phyloP scores from a whole-genome alignment of 1,284 basidiomycete genomes.

The Ustanciosporium gigantosporum region DNA sequence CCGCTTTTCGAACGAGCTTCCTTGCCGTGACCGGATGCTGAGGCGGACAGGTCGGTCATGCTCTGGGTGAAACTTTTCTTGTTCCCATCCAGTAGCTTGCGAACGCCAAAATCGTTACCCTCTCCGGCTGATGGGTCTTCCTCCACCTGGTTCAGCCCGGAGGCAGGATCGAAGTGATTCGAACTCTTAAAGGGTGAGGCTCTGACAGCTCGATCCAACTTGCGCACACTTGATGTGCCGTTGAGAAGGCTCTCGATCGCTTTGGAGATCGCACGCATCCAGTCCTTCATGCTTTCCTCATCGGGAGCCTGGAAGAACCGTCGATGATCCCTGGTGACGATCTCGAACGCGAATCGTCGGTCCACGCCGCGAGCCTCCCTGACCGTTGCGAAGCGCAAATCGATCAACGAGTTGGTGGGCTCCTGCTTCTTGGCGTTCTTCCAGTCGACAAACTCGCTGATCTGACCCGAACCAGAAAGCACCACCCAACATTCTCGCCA shows the following conservation, averaged over 20 bases:
- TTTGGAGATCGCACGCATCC: conserved; percentile 65
- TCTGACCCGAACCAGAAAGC: conserved; percentile 47
- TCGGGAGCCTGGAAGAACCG: conserved; percentile 65
- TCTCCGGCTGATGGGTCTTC: conserved; percentile 3
- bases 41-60: conserved; percentile 41
- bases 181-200: conserved; percentile 28
- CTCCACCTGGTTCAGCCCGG: no score
- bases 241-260: conserved; percentile 66
- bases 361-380: conserved; percentile 51
- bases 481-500: conserved; percentile 55
- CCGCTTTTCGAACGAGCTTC: conserved; percentile 1
- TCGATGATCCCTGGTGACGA: conserved; percentile 64
- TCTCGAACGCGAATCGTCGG: conserved; percentile 63
- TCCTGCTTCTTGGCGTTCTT: conserved; percentile 44
- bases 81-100: conserved; percentile 12
- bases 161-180: no score
- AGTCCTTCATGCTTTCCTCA: conserved; percentile 64
- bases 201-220: conserved; percentile 42
- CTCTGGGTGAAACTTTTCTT: conserved; percentile 40
- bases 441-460: conserved; percentile 52
- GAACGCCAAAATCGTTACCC: conserved; percentile 32
- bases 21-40: conserved; percentile 15
- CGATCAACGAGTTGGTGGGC: conserved; percentile 47
- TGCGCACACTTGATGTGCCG: conserved; percentile 57
- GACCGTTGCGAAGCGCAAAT: conserved; percentile 57